Evolutionary conservation across 495 filamentous ascomycete species (phyloP).

Genomic region (Talaromyces ruber): DNA sequence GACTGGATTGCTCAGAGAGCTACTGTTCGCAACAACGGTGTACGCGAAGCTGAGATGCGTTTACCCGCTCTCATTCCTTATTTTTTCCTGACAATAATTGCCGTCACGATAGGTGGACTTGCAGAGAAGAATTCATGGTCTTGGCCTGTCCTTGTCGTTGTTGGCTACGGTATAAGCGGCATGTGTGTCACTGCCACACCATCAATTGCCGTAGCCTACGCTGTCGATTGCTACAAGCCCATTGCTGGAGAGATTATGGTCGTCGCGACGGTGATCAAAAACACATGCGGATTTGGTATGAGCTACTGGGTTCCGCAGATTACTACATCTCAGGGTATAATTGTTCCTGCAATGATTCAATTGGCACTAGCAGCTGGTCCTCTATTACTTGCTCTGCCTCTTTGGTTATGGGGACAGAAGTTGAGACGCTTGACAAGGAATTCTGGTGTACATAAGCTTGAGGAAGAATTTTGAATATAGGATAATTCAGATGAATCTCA

Average conservation of each 20-base stretch:
- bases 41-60: slow-evolving; percentile 61
- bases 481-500: too few relatives aligned
- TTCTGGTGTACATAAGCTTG: not conserved
- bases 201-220: slow-evolving; percentile 38
- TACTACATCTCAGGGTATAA: slow-evolving; percentile 6
- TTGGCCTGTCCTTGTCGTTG: slow-evolving; percentile 42
- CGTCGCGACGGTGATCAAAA: slow-evolving; percentile 44
- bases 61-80: slow-evolving; percentile 50
- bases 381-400: slow-evolving; percentile 12
- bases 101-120: slow-evolving; percentile 48
- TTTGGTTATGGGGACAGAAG: slow-evolving; percentile 16
- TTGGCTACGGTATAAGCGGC: slow-evolving; percentile 41
- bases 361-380: slow-evolving; percentile 15
- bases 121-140: slow-evolving; percentile 40
- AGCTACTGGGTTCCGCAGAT: slow-evolving; percentile 24
- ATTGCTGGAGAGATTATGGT: slow-evolving; percentile 47
- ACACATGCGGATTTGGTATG: slow-evolving; percentile 39
- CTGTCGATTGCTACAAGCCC: slow-evolving; percentile 51
- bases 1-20: slow-evolving; percentile 44
- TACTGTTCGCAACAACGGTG: slow-evolving; percentile 42
- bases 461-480: too few relatives aligned
- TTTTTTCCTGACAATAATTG: slow-evolving; percentile 42
- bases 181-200: slow-evolving; percentile 40
- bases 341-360: slow-evolving; percentile 16
- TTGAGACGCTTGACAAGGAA: slow-evolving; percentile 11